Conservation (phyloP, 306 rosid species). For the Betula pendula region DNA sequence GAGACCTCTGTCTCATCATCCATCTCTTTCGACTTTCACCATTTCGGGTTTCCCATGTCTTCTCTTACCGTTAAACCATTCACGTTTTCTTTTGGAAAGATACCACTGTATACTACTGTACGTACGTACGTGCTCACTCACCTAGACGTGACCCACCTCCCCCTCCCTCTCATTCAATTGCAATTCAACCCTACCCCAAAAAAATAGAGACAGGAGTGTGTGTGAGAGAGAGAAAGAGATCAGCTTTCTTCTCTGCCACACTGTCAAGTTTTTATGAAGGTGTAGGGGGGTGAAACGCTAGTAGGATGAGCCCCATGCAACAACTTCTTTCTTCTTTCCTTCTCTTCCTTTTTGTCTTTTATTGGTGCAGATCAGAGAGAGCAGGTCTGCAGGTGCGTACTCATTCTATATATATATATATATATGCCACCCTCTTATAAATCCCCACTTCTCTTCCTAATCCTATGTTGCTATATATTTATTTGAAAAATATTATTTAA, state of each 20-base stretch:
- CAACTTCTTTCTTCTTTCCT: conserved; percentile 25
- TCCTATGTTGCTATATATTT: conserved; percentile 39
- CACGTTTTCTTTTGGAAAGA: conserved; percentile 30
- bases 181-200: conserved; percentile 32
- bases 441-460: conserved; percentile 35
- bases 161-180: conserved; percentile 6
- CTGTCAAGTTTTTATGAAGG: conserved; percentile 53
- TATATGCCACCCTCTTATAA: conserved; percentile 47
- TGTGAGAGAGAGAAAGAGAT: conserved; percentile 36
- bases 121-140: conserved; percentile 17
- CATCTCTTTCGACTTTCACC: conserved; percentile 58
- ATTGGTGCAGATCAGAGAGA: conserved; percentile 34
- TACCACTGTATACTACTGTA: conserved; percentile 4
- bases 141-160: neutral
- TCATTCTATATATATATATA: too few species aligned
- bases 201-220: neutral
- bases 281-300: conserved; percentile 33
- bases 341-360: conserved; percentile 48
- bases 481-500: too few species aligned
- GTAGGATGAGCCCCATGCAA: conserved; percentile 33
- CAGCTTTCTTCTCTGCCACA: conserved; percentile 44
- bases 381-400: conserved; percentile 43
- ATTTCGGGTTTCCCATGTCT: conserved; percentile 30
- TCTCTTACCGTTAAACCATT: conserved; percentile 22
- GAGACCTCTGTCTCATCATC: conserved; percentile 27